Evolutionary conservation across 495 filamentous ascomycete genomes (phyloP).

Genomic region (Penicillium riverlandense): DNA sequence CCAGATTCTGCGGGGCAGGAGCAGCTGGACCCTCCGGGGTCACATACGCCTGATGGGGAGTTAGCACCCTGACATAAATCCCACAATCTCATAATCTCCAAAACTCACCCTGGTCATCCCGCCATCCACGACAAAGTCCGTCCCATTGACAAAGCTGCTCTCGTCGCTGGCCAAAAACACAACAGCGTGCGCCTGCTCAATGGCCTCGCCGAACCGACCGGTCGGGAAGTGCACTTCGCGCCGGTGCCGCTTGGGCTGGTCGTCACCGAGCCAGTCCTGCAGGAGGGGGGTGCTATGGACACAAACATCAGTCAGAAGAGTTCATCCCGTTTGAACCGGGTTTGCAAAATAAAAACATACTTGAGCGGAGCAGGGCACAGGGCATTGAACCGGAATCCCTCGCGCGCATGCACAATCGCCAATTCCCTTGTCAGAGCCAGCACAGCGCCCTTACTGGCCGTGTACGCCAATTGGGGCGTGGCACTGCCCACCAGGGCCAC

Average conservation of each 20-base stretch:
- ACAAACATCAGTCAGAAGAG: not conserved
- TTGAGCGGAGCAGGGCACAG: conserved; percentile 92
- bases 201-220: conserved; percentile 91
- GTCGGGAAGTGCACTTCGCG: conserved; percentile 93
- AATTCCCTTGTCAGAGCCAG: conserved; percentile 77
- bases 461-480: conserved; percentile 95
- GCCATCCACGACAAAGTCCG: conserved; percentile 94
- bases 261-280: conserved; percentile 92
- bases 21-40: conserved; percentile 78
- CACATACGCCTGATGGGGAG: conserved; percentile 61
- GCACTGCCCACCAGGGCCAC: conserved; percentile 88
- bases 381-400: conserved; percentile 82
- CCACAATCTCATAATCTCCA: not conserved
- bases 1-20: conserved; percentile 60
- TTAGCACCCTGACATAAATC: conserved; percentile 6
- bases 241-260: conserved; percentile 71
- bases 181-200: conserved; percentile 93
- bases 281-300: conserved; percentile 60
- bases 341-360: conserved; percentile 22
- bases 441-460: conserved; percentile 90
- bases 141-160: conserved; percentile 85
- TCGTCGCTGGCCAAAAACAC: conserved; percentile 93
- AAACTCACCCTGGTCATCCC: conserved; percentile 73
- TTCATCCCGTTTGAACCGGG: too few species aligned
- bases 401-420: conserved; percentile 76